Percentiles rank a stretch among this genome's conserved stretches.
phyloP scores from a whole-genome alignment of 2,329 filamentous ascomycete genomes.

The Alternaria ventricosa region DNA sequence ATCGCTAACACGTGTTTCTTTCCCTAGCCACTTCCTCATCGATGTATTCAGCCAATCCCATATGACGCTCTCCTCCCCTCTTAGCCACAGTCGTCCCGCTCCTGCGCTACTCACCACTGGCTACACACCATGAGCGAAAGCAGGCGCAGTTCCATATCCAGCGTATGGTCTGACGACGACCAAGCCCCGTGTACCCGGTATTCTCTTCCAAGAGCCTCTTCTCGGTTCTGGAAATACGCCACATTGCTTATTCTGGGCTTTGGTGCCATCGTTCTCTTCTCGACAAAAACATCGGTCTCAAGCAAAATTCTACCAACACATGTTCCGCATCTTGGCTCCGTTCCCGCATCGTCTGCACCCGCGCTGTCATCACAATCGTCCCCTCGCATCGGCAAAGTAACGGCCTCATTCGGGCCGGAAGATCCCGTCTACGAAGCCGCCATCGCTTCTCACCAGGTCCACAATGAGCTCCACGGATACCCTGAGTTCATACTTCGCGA shows the following conservation, averaged over 20 bases:
- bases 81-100: neutral
- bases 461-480: constrained; percentile 4
- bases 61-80: neutral
- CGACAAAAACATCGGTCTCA: neutral
- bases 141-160: neutral
- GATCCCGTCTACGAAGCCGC: constrained; percentile 6
- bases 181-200: neutral
- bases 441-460: constrained; percentile 1
- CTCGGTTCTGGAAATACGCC: neutral
- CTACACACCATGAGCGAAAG: neutral
- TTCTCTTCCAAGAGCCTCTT: neutral
- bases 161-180: neutral
- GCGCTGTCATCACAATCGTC: neutral
- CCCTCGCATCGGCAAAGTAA: constrained; percentile 7
- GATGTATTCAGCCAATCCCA: neutral
- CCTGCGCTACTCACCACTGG: neutral
- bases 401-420: constrained; percentile 2
- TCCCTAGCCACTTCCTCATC: neutral
- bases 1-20: neutral
- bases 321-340: neutral
- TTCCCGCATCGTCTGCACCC: neutral
- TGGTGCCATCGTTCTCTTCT: neutral
- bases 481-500: constrained; percentile 5
- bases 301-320: neutral
- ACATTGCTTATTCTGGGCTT: neutral